Evolutionary conservation across 805 yeast genomes (phyloP), one percentile per base, ranked within the genome.

Genomic region (Saccharomycopsis lassenensis): DNA sequence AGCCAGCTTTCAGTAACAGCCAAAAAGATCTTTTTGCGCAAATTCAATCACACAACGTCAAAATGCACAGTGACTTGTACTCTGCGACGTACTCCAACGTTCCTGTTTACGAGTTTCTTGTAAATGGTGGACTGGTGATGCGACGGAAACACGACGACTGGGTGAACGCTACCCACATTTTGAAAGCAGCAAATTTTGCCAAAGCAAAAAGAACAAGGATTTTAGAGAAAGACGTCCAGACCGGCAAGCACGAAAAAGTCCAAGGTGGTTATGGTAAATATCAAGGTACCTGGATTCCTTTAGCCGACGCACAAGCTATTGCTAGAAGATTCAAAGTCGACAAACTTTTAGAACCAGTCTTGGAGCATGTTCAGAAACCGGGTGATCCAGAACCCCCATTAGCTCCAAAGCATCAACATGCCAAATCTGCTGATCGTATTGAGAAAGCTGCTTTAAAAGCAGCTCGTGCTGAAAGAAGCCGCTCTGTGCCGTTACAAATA

Each of bases 221-320:
- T 44, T 67, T 87, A 48, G 97, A 87, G 54, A 75, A 80, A 50
- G 95, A 87, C 45, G 94, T 89, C n/a, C 95, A 89, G 52, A 71
- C 69, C 28, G 94, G 94, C 4, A 59, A 65, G 14, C 96, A 87
- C 55, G 95, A 87, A 51, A 89, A 89, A 55, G 85, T 87, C 16
- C 97, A 87, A 57, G 97, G 97, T 44, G 97, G 97, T 2, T 87
- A 86, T 54, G 97, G 97, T 36, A 78, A 87, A 52, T 89, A 86
- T 57, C 97, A 89, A 57, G 96, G 95, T 12, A 87, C 96, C 2
- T 87, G 95, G 95, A 87, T 87, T 6, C 96, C 96, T 0, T 58
- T 83, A 44, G 74, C 67, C 5, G 72, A 82, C 33, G 96, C 95
- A 1, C 58, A 63, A 18, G 71, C 68, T 44, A 68, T 84, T 38